Base-by-base conservation (phyloP, 2,329 filamentous ascomycete genomes). In the Monosporascus ibericus region DNA sequence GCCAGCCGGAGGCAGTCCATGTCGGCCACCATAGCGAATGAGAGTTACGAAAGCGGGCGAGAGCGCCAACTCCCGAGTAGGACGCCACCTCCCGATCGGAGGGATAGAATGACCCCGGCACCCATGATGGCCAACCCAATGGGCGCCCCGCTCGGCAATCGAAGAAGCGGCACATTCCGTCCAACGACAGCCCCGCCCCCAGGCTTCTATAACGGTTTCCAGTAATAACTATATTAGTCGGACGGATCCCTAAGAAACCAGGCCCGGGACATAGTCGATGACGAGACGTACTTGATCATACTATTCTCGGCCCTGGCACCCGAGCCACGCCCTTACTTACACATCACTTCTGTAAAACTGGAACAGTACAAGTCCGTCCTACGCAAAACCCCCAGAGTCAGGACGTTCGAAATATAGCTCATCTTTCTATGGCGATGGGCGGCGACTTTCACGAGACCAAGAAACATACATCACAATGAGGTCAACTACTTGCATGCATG, bases 81-180 rank as follows among this genome's bases (percentile, higher is more conserved):
- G 48, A 70, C 69, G 38, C 72, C 72, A 20, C 70, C 72, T 9
- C 70, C 73, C 36, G 62, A 67, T 47, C 59, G 60, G 14, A 61
- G 69, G 44, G 69, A 70, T 37, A 65, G 72, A 55, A 70, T 72
- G 57, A 74, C 72, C 5, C 72, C 72, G 4, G 72, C 57, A 44
- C 58, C 63, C 40, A 56, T 36, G 65, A 64, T 60, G 50, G 56
- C 47, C 25, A 65, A 65, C 30, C 63, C 63, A 36, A 60, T 67
- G 46, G 60, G 62, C 42, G 63, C 61, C 9, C 53, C 55, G 27
- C 50, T 52, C 20, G 48, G 53, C 27, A 52, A 57, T 53, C 59
- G 62, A 53, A 58, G 61, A 52, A 57, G 60, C 48, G 48, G 46
- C 44, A 55, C 44, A 46, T 58, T 52, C 51, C 61, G 62, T 25